Percentiles rank a stretch among this genome's conserved stretches.
Evolutionary conservation across 768 basidiomycete genomes (phyloP).

Genomic region (Phanerochaete carnosa): DNA sequence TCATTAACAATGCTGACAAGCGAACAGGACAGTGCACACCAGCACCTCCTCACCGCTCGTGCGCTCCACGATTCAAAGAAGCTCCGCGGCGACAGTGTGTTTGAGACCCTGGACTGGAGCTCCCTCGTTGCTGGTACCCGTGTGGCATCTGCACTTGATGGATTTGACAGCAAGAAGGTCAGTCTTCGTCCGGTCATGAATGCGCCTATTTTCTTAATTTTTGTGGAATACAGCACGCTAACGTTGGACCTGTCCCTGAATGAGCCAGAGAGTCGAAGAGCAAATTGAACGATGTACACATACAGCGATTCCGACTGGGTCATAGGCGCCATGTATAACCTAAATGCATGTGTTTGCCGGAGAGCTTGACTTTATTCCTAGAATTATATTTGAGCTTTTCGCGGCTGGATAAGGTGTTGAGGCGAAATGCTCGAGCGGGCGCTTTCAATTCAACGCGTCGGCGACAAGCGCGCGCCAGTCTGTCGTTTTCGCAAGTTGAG

Average conservation of each 20-base stretch:
- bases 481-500: not conserved
- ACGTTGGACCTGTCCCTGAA: conserved; percentile 12
- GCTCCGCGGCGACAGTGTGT: conserved; percentile 43
- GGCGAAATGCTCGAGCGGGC: not conserved
- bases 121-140: conserved; percentile 75
- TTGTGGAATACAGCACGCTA: conserved; percentile 14
- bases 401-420: too few relatives aligned
- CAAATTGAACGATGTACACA: not conserved
- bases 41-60: conserved; percentile 75
- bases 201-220: not conserved
- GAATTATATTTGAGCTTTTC: too few relatives aligned
- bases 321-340: not conserved
- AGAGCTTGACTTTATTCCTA: not conserved
- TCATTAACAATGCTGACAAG: not conserved
- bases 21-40: conserved; percentile 57
- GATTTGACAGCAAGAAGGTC: conserved; percentile 35
- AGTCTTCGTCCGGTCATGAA: not conserved
- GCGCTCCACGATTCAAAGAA: conserved; percentile 56
- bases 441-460: conserved; percentile 1
- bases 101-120: conserved; percentile 78
- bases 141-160: conserved; percentile 65
- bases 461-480: not conserved
- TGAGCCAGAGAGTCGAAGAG: not conserved
- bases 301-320: not conserved
- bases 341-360: not conserved